Evolutionary conservation across 2,329 filamentous ascomycete species (phyloP), one percentile per base, ranked within the genome.

Genomic region (Mycosphaerella arachidis): DNA sequence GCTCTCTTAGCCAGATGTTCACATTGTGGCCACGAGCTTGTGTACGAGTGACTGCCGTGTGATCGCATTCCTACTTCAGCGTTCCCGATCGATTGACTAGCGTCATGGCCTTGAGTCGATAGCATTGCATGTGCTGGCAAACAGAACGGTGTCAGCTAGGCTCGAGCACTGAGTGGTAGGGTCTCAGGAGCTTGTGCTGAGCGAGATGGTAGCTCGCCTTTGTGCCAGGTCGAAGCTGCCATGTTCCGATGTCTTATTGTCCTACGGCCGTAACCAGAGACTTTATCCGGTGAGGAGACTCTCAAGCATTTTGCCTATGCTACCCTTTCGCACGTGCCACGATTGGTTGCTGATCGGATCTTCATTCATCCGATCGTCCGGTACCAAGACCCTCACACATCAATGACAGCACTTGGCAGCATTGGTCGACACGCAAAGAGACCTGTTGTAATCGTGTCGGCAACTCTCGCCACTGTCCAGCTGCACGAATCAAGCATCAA

Each of bases 91-190:
- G 72, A 72, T 58, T 78, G 76, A 40, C 71, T 75, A 0, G 75
- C 77, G 1, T 77, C 77, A 63, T 79, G 76, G 0, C 75, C 77
- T 60, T 77, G 75, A 0, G 74, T 78, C 0, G 78, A 78, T 1
- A 78, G 67, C 67, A 71, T 75, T 1, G 74, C 71, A 64, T 77
- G 75, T 4, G 74, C 74, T 4, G 73, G 24, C 73, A 57, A 77
- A 75, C 0, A 75, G 75, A 9, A 76, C 71, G 0, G 77, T 74
- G 53, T 79, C 77, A 29, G 77, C 62, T 60, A 81, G 62, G 78
- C 77, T 77, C 76, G 81, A 0, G 59, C 79, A 77, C 77, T 78
- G 81, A 0, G 81, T 66, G 0, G 73, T 75, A 1, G 79, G 70
- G 48, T 74, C 70, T 35, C 33, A 9, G 33, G 8, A 35, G 33